Conservation (phyloP, 2,329 filamentous ascomycete species). For the Cadophora sp. region DNA sequence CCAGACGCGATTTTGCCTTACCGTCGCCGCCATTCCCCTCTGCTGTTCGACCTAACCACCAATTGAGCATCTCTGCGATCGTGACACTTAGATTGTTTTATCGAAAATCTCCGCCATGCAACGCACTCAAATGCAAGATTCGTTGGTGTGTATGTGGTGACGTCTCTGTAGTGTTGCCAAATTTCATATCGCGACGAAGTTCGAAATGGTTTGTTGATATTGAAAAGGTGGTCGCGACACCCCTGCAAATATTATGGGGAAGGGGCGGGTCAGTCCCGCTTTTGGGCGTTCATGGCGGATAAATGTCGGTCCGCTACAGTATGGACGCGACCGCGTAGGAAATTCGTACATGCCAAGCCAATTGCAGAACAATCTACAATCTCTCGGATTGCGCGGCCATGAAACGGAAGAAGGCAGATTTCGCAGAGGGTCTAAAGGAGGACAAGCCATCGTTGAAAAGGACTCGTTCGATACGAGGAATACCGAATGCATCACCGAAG, state of each 20-base stretch:
- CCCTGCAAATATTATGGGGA: constrained; percentile 25
- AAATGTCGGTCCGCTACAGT: constrained; percentile 28
- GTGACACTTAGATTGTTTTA: not conserved
- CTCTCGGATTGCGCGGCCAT: constrained; percentile 18
- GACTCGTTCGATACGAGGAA: constrained; percentile 22
- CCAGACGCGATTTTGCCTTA: constrained; percentile 20
- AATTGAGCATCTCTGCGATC: constrained; percentile 42
- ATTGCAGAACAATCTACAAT: not conserved
- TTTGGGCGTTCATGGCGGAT: constrained; percentile 32
- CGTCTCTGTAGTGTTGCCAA: constrained; percentile 5
- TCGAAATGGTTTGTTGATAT: constrained; percentile 38
- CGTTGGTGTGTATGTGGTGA: not conserved
- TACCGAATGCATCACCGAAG: not conserved
- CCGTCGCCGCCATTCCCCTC: constrained; percentile 38
- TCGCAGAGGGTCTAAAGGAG: not conserved
- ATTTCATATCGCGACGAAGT: not conserved
- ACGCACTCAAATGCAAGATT: not conserved
- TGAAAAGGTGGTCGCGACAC: constrained; percentile 26
- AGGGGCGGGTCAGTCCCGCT: constrained; percentile 28
- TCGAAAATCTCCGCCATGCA: not conserved
- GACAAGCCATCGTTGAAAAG: constrained; percentile 27
- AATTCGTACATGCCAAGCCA: not conserved
- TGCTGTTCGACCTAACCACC: constrained; percentile 41
- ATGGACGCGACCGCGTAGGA: constrained; percentile 14
- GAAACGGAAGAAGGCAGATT: constrained; percentile 33